Conservation (phyloP, 73 alveolate genomes). For the Paramecium pentaurelia region DNA sequence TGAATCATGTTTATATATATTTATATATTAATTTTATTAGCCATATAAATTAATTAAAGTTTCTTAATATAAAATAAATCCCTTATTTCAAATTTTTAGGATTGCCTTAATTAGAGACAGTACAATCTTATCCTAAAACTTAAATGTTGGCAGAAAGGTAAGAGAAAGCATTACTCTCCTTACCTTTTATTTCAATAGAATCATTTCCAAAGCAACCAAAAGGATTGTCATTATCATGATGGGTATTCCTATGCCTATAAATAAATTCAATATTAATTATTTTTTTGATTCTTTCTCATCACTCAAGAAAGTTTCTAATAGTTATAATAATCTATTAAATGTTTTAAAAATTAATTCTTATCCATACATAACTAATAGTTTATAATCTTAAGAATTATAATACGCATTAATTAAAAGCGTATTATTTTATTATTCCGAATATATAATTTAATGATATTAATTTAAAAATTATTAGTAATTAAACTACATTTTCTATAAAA, state of each 20-base stretch:
- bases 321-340: background rate
- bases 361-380: background rate
- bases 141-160: background rate
- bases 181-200: background rate
- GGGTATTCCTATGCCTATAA: background rate
- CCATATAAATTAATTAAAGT: background rate
- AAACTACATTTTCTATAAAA: background rate
- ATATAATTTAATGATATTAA: background rate
- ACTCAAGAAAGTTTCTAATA: background rate
- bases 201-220: background rate
- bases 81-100: background rate
- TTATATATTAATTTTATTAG: background rate
- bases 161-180: background rate
- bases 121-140: slow-evolving; percentile 17
- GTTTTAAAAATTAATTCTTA: background rate
- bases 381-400: slow-evolving; percentile 31
- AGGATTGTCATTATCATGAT: background rate
- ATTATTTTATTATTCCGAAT: background rate
- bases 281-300: background rate
- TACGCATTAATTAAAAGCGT: background rate
- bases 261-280: background rate
- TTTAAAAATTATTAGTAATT: background rate
- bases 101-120: slow-evolving; percentile 12
- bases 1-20: background rate
- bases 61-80: background rate